Evolutionary conservation across 2,329 filamentous ascomycete genomes (phyloP).

Genomic region (Dryadomyces quercivorus): DNA sequence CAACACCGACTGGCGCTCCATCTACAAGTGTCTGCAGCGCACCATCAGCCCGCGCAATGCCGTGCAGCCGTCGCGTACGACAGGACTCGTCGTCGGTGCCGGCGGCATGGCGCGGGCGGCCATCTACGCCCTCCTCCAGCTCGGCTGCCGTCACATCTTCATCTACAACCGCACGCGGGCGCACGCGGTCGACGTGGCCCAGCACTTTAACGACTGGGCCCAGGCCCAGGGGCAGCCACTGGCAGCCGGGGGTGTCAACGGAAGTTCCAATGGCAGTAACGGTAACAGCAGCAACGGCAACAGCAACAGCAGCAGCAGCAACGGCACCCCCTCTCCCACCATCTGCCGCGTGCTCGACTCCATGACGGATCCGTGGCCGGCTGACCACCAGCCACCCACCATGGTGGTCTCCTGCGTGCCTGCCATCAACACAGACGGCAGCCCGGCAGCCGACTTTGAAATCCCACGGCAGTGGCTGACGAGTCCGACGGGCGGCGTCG

Average conservation of each 20-base stretch:
- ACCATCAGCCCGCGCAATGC: constrained; percentile 58
- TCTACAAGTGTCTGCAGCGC: constrained; percentile 46
- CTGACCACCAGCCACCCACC: constrained; percentile 48
- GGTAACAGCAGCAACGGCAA: background rate
- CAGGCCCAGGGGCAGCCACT: constrained; percentile 18
- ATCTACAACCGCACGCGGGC: constrained; percentile 54
- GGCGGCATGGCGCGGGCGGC: constrained; percentile 65
- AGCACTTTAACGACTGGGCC: constrained; percentile 51
- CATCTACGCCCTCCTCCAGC: constrained; percentile 59
- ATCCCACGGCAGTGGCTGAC: constrained; percentile 57
- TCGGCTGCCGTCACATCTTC: constrained; percentile 62
- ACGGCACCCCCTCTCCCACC: constrained; percentile 10
- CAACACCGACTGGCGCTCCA: constrained; percentile 27
- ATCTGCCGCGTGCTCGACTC: constrained; percentile 44
- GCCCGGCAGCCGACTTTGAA: constrained; percentile 53
- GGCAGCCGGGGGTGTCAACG: background rate
- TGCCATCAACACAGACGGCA: constrained; percentile 47
- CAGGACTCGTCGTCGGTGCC: constrained; percentile 46
- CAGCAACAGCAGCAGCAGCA: no score
- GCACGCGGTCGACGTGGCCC: constrained; percentile 49
- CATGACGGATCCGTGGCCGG: constrained; percentile 50
- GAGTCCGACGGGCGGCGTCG: constrained; percentile 60
- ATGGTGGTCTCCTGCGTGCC: constrained; percentile 64
- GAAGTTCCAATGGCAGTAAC: background rate
- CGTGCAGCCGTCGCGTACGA: constrained; percentile 39